Evolutionary conservation across 179 eudicot genomes (phyloP), one percentile per base, ranked within the genome.

Genomic region (Beta macrorhiza): DNA sequence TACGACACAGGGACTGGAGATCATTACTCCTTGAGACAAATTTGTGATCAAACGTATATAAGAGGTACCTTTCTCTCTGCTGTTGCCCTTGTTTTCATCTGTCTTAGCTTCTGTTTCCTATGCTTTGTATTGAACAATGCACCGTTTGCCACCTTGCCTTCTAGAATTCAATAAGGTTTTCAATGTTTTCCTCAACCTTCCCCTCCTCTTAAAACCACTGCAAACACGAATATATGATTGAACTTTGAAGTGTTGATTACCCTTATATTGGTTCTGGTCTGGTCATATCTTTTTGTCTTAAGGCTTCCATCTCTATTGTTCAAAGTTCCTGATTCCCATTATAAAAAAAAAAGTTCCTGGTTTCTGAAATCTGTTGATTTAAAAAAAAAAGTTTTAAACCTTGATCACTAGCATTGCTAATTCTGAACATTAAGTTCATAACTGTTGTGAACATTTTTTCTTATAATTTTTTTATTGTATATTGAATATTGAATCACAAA

Each of bases 1-100:
- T 96, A 96, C 78, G 99, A 96, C 84, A 96, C 99, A 74, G 99
- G 99, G 76, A 94, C 96, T 82, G 99, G 98, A 79, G 99, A 96
- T 87, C 99, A 96, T 88, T 96, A 96, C 85, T 96, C 98, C 81
- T 87, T 96, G 69, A 88, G 99, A 85, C 99, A 96, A 86, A 96
- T 96, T 45, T 96, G 99, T 86, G 99, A 96, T 87, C 99, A 96
- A 80, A 90, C 85, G 81, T 94, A 96, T 83, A 92, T 96, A 80
- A 90, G 94, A 90, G 99, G 99, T 96, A 82, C 22, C 51, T 47
- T 57, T 61, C 72, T 74, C 58, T 68, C 44, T 62, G 37, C 52
- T 59, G 47, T 79, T 42, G 7, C 57, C 52, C 19, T 72, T 32
- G 3, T 45, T 52, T 71, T 53, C 56, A 56, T 55, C 32, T 70